Base-by-base conservation (phyloP, 2,329 filamentous ascomycete genomes). In the Sclerotinia subarctica region DNA sequence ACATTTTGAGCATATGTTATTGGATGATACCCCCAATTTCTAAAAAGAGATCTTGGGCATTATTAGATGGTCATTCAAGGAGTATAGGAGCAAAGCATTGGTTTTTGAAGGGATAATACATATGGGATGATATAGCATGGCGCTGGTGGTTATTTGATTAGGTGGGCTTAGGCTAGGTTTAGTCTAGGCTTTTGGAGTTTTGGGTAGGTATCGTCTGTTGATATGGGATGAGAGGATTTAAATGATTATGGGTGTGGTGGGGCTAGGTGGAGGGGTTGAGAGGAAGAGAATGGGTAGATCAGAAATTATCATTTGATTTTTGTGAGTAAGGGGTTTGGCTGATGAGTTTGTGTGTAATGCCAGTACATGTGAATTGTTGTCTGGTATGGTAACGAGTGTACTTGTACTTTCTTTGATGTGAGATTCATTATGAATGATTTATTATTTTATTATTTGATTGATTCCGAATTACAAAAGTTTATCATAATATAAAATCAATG, bases 11-110 rank as follows among this genome's bases (percentile, higher is more conserved):
- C 17, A 46, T 44, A 71, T 1, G 42, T 21, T 15, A 26, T 32
- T 60, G 42, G 57, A 60, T 46, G 57, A 60, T 60, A 47, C 42
- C 57, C 24, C 42, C 44, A 15, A 47, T 46, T 60, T 60, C 26
- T 24, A 15, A 29, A 15, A 24, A 6, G 10, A 47, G 51, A 32
- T 53, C n/a, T 47, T 60, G 57, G 42, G 57, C 57, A 60, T 60
- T 60, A 60, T 60, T 47, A 60, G 42, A 60, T 60, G 42, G 57
- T 47, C 57, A 47, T 60, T 47, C 57, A 47, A 19, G 42, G 57
- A 47, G 42, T 26, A 47, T 32, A 26, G 57, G 52, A 35, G 32
- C 29, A 42, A 17, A 21, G 26, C 44, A 21, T 21, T 60, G 7
- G 56, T 24, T 2, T 5, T 26, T 38, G 24, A 26, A 26, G 10